phyloP scores from a whole-genome alignment of 768 basidiomycete genomes.

The Filobasidium wieringae region DNA sequence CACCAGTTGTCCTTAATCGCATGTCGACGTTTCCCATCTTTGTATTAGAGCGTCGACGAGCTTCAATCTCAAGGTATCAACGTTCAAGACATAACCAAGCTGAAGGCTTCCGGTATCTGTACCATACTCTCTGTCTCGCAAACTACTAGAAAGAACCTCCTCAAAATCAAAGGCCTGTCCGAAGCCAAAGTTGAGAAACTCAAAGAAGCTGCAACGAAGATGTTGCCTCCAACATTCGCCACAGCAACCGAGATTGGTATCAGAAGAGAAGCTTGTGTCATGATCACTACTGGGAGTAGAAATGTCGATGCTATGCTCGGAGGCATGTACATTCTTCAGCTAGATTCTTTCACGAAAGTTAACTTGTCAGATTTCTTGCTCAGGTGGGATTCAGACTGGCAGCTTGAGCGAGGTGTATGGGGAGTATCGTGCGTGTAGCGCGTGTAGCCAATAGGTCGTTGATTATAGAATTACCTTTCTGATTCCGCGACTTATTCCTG shows the following conservation, averaged over 20 bases:
- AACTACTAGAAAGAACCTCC: slow-evolving; percentile 75
- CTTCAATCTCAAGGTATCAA: slow-evolving; percentile 63
- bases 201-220: slow-evolving; percentile 46
- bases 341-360: background rate
- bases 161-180: slow-evolving; percentile 62
- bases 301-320: slow-evolving; percentile 76
- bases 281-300: slow-evolving; percentile 89
- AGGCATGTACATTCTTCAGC: slow-evolving; percentile 43
- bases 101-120: slow-evolving; percentile 51
- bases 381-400: slow-evolving; percentile 82
- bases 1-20: too few relatives aligned
- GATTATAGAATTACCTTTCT: background rate
- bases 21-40: background rate
- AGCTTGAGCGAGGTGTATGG: slow-evolving; percentile 95
- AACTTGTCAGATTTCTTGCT: background rate
- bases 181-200: slow-evolving; percentile 87
- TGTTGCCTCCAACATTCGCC: slow-evolving; percentile 76
- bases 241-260: slow-evolving; percentile 78
- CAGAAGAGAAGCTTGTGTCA: slow-evolving; percentile 51
- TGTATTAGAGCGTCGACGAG: background rate
- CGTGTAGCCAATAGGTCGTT: background rate
- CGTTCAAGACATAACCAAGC: slow-evolving; percentile 84
- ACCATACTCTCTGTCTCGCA: slow-evolving; percentile 52
- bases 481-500: too few relatives aligned
- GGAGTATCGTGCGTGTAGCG: slow-evolving; percentile 53